phyloP scores from a whole-genome alignment of 441 rosid species.

The Adansonia grandidieri region DNA sequence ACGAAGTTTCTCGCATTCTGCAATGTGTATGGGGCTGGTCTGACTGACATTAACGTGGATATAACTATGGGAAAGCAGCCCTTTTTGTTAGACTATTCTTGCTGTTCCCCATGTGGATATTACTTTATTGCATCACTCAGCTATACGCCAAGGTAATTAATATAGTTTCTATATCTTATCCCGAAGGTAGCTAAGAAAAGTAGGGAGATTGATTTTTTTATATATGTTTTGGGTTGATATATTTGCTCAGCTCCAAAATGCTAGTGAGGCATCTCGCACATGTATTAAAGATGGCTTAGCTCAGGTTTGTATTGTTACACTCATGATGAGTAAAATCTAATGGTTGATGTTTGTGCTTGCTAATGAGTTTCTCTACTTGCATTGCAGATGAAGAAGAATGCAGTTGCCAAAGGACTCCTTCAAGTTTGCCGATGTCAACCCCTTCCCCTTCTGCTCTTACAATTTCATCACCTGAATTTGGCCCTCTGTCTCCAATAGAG shows the following conservation, averaged over 20 bases:
- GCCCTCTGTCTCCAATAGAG: conserved; percentile 70
- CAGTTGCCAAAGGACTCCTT: conserved; percentile 95
- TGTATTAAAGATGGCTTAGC: conserved; percentile 97
- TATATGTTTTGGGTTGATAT: conserved; percentile 77
- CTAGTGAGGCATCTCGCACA: conserved; percentile 97
- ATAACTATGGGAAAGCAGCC: conserved; percentile 70
- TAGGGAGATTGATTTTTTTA: background rate
- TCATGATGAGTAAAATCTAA: background rate
- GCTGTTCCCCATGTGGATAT: too few species aligned
- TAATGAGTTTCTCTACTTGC: conserved; percentile 1
- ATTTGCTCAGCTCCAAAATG: conserved; percentile 97
- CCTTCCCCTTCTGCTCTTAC: conserved; percentile 88
- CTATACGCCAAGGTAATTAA: conserved; percentile 81
- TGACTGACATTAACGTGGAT: conserved; percentile 72
- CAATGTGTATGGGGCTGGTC: conserved; percentile 72
- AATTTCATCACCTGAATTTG: conserved; percentile 79
- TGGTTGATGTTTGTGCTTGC: background rate
- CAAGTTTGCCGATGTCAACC: conserved; percentile 86
- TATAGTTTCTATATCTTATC: conserved; percentile 9
- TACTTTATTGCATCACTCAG: conserved; percentile 90
- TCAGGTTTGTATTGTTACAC: conserved; percentile 61
- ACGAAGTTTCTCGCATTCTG: conserved; percentile 61
- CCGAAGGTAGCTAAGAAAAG: background rate
- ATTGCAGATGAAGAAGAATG: conserved; percentile 92
- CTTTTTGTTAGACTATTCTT: conserved; percentile 38